Evolutionary conservation across 305 asterid genomes (phyloP), one percentile per base, ranked within the genome.

Genomic region (Fraxinus albicans): DNA sequence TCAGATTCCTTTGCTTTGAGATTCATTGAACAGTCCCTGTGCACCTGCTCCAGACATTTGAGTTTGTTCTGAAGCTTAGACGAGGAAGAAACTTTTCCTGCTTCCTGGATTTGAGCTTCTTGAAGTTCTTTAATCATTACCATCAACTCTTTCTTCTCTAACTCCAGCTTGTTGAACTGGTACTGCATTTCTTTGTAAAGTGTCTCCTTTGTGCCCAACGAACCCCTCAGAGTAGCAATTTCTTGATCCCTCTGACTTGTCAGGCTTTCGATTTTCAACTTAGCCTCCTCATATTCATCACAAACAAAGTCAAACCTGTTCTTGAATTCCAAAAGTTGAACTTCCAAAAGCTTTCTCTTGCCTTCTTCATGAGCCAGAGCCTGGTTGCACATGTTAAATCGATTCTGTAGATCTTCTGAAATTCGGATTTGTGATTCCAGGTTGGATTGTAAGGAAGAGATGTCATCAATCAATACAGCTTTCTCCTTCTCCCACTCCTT

Each of bases 401-500:
- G 91, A 79, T 79, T 83, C 82, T 91, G 87, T 55, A 94, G 91
- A 82, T 90, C 94, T 79, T 87, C 87, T 0, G 93, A 92, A 21
- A 90, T 87, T 90, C 97, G 87, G 27, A 86, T 87, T 83, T 93
- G 98, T 53, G 97, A 93, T 76, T 93, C 95, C 90, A 95, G 83
- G 10, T 91, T 91, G n/a, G 82, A 58, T 53, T 94, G 91, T 85
- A 93, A 77, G 40, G 85, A 78, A 69, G 96, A 92, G 25, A 96
- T 88, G 76, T 88, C 93, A 72, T 91, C 95, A 80, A 93, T 79
- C 86, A 94, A 89, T 9, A 72, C 79, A 73, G 79, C 83, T 86
- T 78, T 93, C 89, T 96, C 99, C 87, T 82, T 91, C 84, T 87
- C 93, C 99, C 99, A 96, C 85, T 93, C 97, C 83, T 91, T 92